Conservation (phyloP, 2,329 filamentous ascomycete genomes). For the Arthrobotrys sphaeroides region DNA sequence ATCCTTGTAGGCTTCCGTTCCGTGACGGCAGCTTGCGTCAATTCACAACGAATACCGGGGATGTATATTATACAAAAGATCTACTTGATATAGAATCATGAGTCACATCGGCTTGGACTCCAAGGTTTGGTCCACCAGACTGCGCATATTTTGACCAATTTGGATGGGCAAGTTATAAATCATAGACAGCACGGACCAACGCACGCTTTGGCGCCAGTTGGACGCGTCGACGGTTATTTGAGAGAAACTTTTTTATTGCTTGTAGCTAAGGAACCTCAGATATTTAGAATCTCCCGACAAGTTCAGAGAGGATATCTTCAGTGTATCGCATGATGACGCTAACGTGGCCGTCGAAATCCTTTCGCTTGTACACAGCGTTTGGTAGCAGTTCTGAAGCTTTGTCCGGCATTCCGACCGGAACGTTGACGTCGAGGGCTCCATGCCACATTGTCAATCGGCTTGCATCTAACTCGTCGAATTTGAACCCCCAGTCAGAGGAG, state of each 20-base stretch:
- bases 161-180: too few relatives aligned
- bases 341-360: conserved; percentile 21
- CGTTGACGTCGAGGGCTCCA: conserved; percentile 56
- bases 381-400: conserved; percentile 16
- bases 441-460: conserved; percentile 59
- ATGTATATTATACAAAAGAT: too few relatives aligned
- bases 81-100: too few relatives aligned
- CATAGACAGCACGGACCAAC: too few relatives aligned
- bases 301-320: conserved; percentile 21
- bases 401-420: conserved; percentile 33
- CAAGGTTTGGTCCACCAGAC: too few relatives aligned
- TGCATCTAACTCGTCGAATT: conserved; percentile 57
- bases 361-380: conserved; percentile 11
- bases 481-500: conserved; percentile 58
- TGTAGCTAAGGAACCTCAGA: too few relatives aligned
- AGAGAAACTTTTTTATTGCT: too few relatives aligned
- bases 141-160: too few relatives aligned
- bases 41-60: too few relatives aligned
- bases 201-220: too few relatives aligned
- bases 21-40: not conserved
- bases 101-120: too few relatives aligned
- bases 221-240: too few relatives aligned
- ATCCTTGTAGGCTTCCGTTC: not conserved
- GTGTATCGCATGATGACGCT: conserved; percentile 32
- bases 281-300: conserved; percentile 8